Base-by-base conservation (phyloP, 371 early-diverging fungal species). In the Choanephora cucurbitarum region DNA sequence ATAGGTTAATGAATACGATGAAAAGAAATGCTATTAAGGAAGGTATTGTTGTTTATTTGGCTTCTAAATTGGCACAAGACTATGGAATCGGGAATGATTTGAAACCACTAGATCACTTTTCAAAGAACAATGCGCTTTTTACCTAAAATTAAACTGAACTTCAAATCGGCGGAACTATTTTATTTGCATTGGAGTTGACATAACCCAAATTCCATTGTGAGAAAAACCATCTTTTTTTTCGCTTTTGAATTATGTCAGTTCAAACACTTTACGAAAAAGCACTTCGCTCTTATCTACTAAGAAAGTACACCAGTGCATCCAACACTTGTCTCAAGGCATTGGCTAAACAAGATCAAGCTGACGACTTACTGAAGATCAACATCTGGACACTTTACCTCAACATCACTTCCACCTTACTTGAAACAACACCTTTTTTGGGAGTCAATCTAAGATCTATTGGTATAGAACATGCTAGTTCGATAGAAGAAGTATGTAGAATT, bases 301-400 rank as follows among this genome's bases (percentile, higher is more conserved):
- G 61, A 32, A 60, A 64, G 22, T 58, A 68, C 45, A 46, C 52
- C 18, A 40, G 55, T 21, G 64, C 69, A 7, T 55, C 61, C 10
- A 60, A 42, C 21, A 46, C 57, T 6, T 68, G 69, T 31, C 17
- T 58, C 1, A 64, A 64, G 17, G 24, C 51, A 19, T 15, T 64
- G 17, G 23, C 22, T 7, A 15, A 19, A 21, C 31, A 48, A 19
- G 48, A 55, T 11, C 47, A 39, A 13, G 5, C 32, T 6, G 10
- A 14, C 7, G 54, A 52, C n/a, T 23, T 37, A 6, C 32, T 50
- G 13, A 54, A 19, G 34, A 18, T 64, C 17, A 58, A 55, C 41
- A 44, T 68, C 3, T 72, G 69, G 66, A 62, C 58, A 13, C 57
- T 78, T 1, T 78, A 75, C 31, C 50, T 74, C 14, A 78, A 72